These are phyloP conservation scores for maize (Zea mays) DNA, from an alignment of 176 grass and related monocot species.

Conservation along the genomic window DNA sequence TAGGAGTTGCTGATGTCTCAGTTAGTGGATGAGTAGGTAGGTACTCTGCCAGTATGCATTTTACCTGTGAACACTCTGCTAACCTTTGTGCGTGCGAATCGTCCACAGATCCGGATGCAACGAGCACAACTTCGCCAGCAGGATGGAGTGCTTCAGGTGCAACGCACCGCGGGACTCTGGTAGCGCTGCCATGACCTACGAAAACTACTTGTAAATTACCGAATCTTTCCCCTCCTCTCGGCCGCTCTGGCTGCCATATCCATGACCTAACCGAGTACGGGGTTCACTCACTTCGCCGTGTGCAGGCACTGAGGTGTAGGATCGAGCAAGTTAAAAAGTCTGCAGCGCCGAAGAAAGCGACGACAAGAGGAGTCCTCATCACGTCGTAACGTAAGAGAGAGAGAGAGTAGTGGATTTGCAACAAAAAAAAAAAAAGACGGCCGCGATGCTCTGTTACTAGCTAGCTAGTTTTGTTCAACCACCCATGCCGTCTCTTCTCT, in stretches of 20 bases:
- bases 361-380: slow-evolving; percentile 21
- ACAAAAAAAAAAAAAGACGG: slow-evolving; percentile 21
- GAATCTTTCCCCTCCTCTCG: neutral
- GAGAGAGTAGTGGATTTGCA: slow-evolving; percentile 45
- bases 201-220: slow-evolving; percentile 53
- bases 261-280: slow-evolving; percentile 4
- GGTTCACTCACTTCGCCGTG: neutral
- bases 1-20: neutral
- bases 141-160: slow-evolving; percentile 95
- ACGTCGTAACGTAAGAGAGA: slow-evolving; percentile 12
- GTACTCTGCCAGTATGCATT: neutral
- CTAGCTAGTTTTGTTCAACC: slow-evolving; percentile 51
- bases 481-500: slow-evolving; percentile 17
- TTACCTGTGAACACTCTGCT: neutral
- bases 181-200: slow-evolving; percentile 52
- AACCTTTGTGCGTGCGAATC: neutral
- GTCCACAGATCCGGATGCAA: slow-evolving; percentile 87
- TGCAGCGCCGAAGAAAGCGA: slow-evolving; percentile 16
- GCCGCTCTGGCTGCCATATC: neutral
- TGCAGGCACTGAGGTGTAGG: slow-evolving; percentile 74
- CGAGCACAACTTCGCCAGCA: slow-evolving; percentile 97
- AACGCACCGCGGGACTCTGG: slow-evolving; percentile 86
- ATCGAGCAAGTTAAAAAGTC: slow-evolving; percentile 9
- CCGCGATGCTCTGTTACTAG: slow-evolving; percentile 31
- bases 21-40: slow-evolving; percentile 8